phyloP scores from a whole-genome alignment of 441 rosid species.

The Pelargonium australe region DNA sequence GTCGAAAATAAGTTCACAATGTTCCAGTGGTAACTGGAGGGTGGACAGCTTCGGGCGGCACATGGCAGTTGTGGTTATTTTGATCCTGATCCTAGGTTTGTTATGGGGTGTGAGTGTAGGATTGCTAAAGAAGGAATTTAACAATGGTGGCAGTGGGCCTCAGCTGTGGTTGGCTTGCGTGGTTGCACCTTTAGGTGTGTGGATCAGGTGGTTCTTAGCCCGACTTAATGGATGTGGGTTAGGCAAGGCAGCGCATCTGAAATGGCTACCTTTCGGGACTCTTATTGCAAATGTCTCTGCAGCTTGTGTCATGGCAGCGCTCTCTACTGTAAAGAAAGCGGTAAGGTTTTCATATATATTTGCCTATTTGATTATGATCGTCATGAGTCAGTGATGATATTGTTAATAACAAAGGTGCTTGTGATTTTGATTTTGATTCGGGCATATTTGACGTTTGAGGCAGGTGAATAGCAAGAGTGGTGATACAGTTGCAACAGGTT shows the following conservation, averaged over 20 bases:
- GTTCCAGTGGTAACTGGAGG: constrained; percentile 27
- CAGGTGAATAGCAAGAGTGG: constrained; percentile 54
- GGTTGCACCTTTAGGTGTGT: constrained; percentile 72
- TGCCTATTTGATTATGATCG: too few relatives aligned
- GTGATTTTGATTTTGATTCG: too few relatives aligned
- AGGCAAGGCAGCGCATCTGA: constrained; percentile 47
- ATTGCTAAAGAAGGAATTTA: constrained; percentile 44
- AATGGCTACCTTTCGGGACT: constrained; percentile 84
- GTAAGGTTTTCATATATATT: constrained; percentile 26
- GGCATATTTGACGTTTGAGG: constrained; percentile 13
- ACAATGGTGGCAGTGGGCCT: constrained; percentile 42
- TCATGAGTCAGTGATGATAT: too few relatives aligned
- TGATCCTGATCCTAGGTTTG: constrained; percentile 40
- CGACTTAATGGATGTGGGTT: constrained; percentile 74
- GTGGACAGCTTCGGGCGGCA: constrained; percentile 39
- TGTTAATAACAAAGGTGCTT: too few relatives aligned
- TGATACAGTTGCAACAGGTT: constrained; percentile 40
- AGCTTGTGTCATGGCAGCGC: constrained; percentile 64
- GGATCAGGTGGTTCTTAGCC: constrained; percentile 91
- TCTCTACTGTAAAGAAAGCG: constrained; percentile 52
- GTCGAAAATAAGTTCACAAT: constrained; percentile 17
- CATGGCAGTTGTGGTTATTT: constrained; percentile 29
- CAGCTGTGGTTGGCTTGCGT: constrained; percentile 78
- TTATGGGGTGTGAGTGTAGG: constrained; percentile 44
- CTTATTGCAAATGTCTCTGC: constrained; percentile 74